Base-by-base conservation (phyloP, 1,139 yeast genomes). In the Yamadazyma diddensiae region DNA sequence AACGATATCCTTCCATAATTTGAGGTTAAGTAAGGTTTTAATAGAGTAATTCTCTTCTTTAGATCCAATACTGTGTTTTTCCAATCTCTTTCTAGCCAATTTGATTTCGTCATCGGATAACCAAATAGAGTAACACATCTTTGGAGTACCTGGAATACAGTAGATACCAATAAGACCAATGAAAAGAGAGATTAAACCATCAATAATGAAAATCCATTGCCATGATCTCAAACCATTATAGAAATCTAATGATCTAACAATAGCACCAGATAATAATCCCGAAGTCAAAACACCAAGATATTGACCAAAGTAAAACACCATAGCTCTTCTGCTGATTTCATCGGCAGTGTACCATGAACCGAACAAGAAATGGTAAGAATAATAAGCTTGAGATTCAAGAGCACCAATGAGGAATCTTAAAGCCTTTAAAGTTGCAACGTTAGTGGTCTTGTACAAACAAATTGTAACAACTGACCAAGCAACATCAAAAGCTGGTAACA, bases 191-290 rank as follows among this genome's bases (percentile, higher is more conserved):
- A 80, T 64, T 29, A 77, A 54, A 6, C 82, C 83, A 53, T 82
- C 87, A 41, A 82, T 69, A 38, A 82, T 71, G 49, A 78, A 82
- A 57, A 79, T 75, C 87, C 88, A 82, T 57, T 79, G 70, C 88
- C 88, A 82, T 9, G 84, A 78, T 21, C 59, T 67, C 21, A 76
- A 57, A 1, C 84, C 82, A 35, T 55, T 53, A 5, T 52, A 54
- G 19, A 76, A 77, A 35, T 66, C 59, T 46, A 82, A 53, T 16
- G 55, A 46, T 30, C 71, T 56, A 46, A 62, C 74, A 29, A 79
- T 73, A 6, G 79, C 75, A n/a, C 82, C 75, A 32, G 82, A 81
- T 21, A 82, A 57, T 31, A 79, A 68, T 26, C 87, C 85, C 5
- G 83, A 70, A 4, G 84, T 75, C 48, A 80, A 55, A 16, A 73